phyloP scores from a whole-genome alignment of 768 basidiomycete species.

The Lentinula sp. region DNA sequence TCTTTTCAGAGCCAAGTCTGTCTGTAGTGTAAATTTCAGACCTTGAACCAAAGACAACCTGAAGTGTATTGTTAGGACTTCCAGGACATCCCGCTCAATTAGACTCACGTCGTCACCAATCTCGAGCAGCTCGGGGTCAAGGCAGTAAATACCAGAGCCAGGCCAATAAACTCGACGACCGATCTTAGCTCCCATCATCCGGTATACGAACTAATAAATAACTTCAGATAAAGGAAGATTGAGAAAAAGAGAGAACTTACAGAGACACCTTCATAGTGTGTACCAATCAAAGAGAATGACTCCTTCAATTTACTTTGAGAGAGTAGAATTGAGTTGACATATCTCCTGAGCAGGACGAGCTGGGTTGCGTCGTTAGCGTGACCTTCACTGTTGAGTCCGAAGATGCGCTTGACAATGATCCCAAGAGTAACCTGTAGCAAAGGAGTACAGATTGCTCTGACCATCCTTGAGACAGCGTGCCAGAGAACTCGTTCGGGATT shows the following conservation, averaged over 20 bases:
- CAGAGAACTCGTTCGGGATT: slow-evolving; percentile 30
- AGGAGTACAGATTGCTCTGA: slow-evolving; percentile 29
- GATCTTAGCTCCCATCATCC: slow-evolving; percentile 47
- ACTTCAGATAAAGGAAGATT: background rate
- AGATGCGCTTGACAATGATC: slow-evolving; percentile 32
- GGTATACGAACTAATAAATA: slow-evolving; percentile 25
- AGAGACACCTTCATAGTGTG: slow-evolving; percentile 40
- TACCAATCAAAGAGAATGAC: slow-evolving; percentile 37
- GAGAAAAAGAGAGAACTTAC: slow-evolving; percentile 15
- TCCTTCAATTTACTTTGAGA: slow-evolving; percentile 27
- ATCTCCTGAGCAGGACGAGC: slow-evolving; percentile 26
- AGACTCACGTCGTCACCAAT: slow-evolving; percentile 34
- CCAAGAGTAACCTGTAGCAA: slow-evolving; percentile 31
- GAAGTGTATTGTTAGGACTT: background rate
- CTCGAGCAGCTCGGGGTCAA: slow-evolving; percentile 40
- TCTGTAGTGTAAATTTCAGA: slow-evolving; percentile 40
- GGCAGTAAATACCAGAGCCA: slow-evolving; percentile 36
- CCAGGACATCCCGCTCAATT: background rate
- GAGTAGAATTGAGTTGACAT: slow-evolving; percentile 30
- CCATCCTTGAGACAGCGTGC: slow-evolving; percentile 33
- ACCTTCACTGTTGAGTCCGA: slow-evolving; percentile 31
- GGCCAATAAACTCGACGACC: slow-evolving; percentile 45
- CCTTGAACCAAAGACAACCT: slow-evolving; percentile 38
- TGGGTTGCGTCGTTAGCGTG: slow-evolving; percentile 21
- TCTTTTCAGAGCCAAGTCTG: slow-evolving; percentile 30